Evolutionary conservation across 2,329 filamentous ascomycete genomes (phyloP).

Genomic region (Fusarium coffeatum): DNA sequence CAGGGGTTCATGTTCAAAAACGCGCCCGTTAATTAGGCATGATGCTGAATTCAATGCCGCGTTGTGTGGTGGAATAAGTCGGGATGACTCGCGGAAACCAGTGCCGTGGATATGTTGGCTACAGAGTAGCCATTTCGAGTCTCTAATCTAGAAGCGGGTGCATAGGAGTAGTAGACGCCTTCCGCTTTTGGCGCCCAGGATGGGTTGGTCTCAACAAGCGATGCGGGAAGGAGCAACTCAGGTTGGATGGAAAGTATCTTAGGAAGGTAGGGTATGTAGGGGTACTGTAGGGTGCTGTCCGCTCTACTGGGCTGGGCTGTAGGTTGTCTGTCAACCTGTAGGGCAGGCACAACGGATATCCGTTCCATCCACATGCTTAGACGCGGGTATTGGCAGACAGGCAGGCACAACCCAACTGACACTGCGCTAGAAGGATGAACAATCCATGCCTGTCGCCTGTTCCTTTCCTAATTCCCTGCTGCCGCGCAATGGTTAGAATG

Average conservation of each 20-base stretch:
- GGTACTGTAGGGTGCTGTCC: conserved; percentile 3
- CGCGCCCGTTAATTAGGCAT: conserved; percentile 42
- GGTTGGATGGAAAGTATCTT: neutral
- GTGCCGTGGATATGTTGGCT: conserved; percentile 28
- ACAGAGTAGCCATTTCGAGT: conserved; percentile 4
- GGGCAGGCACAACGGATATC: conserved; percentile 7
- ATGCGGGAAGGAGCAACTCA: conserved; percentile 17
- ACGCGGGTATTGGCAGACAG: conserved; percentile 38
- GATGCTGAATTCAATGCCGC: conserved; percentile 41
- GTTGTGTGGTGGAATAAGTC: conserved; percentile 18
- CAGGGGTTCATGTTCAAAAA: conserved; percentile 15
- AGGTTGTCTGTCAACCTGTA: conserved; percentile 1
- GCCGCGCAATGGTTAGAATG: conserved; percentile 31
- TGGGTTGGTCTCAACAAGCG: conserved; percentile 31
- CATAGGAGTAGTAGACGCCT: conserved; percentile 43
- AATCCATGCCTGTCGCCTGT: conserved; percentile 27
- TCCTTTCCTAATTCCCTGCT: conserved; percentile 28
- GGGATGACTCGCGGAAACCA: conserved; percentile 24
- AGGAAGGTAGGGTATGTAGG: conserved; percentile 25
- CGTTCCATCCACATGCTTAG: neutral
- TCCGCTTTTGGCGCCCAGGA: conserved; percentile 42
- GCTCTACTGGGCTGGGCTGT: neutral
- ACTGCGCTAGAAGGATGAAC: conserved; percentile 37
- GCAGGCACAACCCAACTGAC: conserved; percentile 17
- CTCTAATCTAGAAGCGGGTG: conserved; percentile 29